Base-by-base conservation (phyloP, 805 yeast species). In the Yarrowia bubula region DNA sequence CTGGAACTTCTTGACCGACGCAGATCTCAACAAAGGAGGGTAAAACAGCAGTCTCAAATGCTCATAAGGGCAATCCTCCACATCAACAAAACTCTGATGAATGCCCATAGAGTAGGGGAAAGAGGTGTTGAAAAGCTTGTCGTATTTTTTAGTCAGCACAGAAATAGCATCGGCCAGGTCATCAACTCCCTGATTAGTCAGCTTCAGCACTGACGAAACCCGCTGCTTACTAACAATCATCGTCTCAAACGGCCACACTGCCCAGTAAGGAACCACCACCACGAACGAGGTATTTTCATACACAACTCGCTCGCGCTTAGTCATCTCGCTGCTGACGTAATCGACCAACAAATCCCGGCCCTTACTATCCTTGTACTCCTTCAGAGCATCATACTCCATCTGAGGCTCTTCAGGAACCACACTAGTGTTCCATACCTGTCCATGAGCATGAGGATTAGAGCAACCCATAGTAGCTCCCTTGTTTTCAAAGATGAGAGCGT, bases 101-200 rank as follows among this genome's bases (percentile, higher is more conserved):
- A 88, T 75, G 14, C 93, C 93, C 92, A 88, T 88, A 0, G 91
- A 87, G 75, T 88, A 88, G 1, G 92, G 92, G 79, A 88, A 88
- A 35, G 84, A 81, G 5, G 89, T 84, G 72, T 81, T 77, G 74
- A 88, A 88, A 64, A 88, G 77, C 72, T 88, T 88, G 75, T 88
- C 92, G 75, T 88, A 88, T 68, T 85, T 84, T 42, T 80, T 81
- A 3, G 92, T 87, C 66, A 86, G 76, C 41, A 71, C 70, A 67
- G 82, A 80, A 67, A 87, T 69, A 28, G 84, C 79, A 11, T 75
- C 73, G 0, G 91, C 90, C 68, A 88, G 79, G 68, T 86, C 90
- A 4, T 44, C 17, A 65, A 78, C 80, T 68, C 87, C 84, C 66
- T 75, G 73, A 5, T 75, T 78, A 33, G 75, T 75, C 69, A 86